A percentile compares a stretch with the other conserved stretches of the same genome.
phyloP scores from a whole-genome alignment of 2,329 filamentous ascomycete genomes.

The Coleophoma cylindrospora region DNA sequence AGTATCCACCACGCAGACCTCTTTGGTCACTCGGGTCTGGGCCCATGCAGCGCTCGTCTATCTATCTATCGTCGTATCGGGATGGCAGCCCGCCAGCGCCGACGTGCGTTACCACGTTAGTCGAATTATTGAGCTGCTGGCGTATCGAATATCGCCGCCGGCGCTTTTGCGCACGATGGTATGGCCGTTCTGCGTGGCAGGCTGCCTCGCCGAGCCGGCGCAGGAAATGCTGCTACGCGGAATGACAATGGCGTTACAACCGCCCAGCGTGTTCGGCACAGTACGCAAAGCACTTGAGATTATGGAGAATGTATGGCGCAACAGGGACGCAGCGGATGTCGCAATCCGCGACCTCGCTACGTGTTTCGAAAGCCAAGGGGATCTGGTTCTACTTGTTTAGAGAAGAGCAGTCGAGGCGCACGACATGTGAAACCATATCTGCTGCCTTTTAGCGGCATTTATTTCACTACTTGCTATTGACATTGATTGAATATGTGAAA shows the following conservation, averaged over 20 bases:
- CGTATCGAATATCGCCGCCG: conserved; percentile 10
- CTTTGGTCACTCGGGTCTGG: conserved; percentile 10
- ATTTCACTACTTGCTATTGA: too few relatives aligned
- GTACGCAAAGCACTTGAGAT: conserved; percentile 17
- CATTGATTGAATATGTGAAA: conserved; percentile 3
- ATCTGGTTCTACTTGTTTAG: conserved; percentile 26
- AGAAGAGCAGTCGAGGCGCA: background rate
- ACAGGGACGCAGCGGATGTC: conserved; percentile 7
- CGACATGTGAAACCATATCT: too few relatives aligned
- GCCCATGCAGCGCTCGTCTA: conserved; percentile 16
- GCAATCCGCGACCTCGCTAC: conserved; percentile 21
- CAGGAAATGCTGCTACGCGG: conserved; percentile 14
- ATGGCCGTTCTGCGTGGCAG: conserved; percentile 18
- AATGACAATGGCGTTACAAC: conserved; percentile 12
- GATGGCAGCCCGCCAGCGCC: conserved; percentile 13
- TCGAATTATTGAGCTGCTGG: conserved; percentile 10
- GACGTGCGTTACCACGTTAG: conserved; percentile 12
- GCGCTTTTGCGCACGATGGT: conserved; percentile 15
- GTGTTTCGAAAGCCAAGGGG: conserved; percentile 24
- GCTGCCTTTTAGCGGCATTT: too few relatives aligned
- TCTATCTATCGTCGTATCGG: conserved; percentile 13
- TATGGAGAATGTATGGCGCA: conserved; percentile 18
- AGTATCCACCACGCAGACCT: conserved; percentile 5
- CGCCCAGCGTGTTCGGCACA: conserved; percentile 27
- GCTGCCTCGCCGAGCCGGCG: conserved; percentile 13